These are phyloP conservation scores for Nematocida parisii DNA, from an alignment of 371 early-diverging fungal genomes.

Conservation along the genomic window DNA sequence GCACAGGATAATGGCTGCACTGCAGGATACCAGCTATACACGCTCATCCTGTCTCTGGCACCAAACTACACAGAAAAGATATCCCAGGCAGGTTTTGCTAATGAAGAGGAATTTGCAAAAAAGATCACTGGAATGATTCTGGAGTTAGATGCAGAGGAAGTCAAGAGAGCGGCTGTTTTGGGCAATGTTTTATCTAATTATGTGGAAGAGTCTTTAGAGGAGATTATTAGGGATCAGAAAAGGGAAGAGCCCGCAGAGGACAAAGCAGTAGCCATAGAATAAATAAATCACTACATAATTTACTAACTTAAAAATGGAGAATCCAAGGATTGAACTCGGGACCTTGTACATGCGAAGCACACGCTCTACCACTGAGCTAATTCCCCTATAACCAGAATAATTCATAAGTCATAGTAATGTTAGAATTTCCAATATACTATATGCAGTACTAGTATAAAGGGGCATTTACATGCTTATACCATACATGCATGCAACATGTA, in stretches of 20 bases:
- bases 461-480: too few relatives aligned
- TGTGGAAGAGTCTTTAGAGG: conserved; percentile 59
- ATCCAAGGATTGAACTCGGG: conserved; percentile 70
- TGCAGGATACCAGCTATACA: conserved; percentile 50
- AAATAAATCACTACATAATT: conserved; percentile 22
- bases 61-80: conserved; percentile 63
- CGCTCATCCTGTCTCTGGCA: conserved; percentile 60
- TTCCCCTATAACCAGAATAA: conserved; percentile 39
- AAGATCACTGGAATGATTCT: conserved; percentile 63
- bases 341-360: conserved; percentile 70
- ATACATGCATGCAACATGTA: too few relatives aligned
- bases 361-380: conserved; percentile 71
- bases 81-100: conserved; percentile 56
- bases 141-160: conserved; percentile 58
- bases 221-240: conserved; percentile 24
- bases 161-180: conserved; percentile 53
- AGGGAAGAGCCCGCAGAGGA: conserved; percentile 11
- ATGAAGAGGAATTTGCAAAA: conserved; percentile 66
- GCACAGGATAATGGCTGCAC: conserved; percentile 1
- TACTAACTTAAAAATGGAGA: conserved; percentile 62
- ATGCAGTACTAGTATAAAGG: too few relatives aligned
- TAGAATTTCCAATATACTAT: too few relatives aligned
- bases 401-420: too few relatives aligned
- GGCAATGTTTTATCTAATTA: conserved; percentile 59
- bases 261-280: conserved; percentile 37